These are phyloP conservation scores for Tetradesmus lagerheimii DNA, from an alignment of 139 green algal species.

Conservation along the genomic window DNA sequence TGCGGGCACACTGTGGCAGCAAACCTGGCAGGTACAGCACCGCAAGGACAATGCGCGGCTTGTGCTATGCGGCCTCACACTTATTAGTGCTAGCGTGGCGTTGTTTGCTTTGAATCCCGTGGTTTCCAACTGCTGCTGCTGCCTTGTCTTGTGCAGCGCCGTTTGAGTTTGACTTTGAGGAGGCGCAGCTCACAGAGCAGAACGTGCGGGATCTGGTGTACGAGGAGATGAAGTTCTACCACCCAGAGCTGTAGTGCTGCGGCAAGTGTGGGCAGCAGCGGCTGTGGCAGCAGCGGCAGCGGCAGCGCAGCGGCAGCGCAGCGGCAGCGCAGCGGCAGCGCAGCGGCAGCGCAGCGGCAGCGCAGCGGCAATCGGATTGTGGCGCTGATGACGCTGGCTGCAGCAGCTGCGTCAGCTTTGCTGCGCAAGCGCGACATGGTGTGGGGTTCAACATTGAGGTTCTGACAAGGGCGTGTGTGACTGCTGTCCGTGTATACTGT, in stretches of 20 bases:
- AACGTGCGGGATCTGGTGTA: slow-evolving; percentile 80
- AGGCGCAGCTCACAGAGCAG: slow-evolving; percentile 84
- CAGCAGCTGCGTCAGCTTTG: background rate
- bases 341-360: background rate
- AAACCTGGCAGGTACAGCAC: background rate
- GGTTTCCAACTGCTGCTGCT: background rate
- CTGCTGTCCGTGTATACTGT: background rate
- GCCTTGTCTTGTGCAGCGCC: slow-evolving; percentile 56
- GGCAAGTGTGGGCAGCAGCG: background rate
- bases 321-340: background rate
- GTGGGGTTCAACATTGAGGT: background rate
- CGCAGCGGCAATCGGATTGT: background rate
- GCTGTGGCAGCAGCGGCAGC: background rate
- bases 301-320: background rate
- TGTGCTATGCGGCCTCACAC: too few relatives aligned
- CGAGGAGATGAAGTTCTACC: slow-evolving; percentile 85
- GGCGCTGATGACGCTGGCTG: background rate
- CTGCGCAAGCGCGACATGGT: background rate
- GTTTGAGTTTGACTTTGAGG: slow-evolving; percentile 94
- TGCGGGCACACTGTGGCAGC: background rate
- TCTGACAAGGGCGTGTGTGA: background rate
- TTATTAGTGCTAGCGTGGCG: too few relatives aligned
- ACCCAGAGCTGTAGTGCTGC: slow-evolving; percentile 36
- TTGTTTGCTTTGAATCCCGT: too few relatives aligned
- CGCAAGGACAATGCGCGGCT: background rate